Base-by-base conservation (phyloP, 805 yeast genomes). In the Ogataea minuta region DNA sequence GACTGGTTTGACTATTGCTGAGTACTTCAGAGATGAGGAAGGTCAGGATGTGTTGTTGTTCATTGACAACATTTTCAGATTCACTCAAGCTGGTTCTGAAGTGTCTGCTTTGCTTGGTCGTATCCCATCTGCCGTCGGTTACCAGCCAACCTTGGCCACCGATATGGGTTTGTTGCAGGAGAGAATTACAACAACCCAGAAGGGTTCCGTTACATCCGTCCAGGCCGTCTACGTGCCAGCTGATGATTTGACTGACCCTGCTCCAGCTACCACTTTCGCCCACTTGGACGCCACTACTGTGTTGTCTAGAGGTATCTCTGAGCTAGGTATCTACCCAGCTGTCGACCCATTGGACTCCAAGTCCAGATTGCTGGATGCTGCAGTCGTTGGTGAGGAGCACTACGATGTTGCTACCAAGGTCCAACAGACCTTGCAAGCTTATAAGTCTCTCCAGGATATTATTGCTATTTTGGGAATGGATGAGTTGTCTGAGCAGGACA, bases 391-490 rank as follows among this genome's bases (percentile, higher is more conserved):
- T 74, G 85, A 88, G 74, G 99, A 93, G 79, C 99, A 93, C 79
- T 93, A 93, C 77, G 84, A 83, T 59, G 88, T 84, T 69, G 99
- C 99, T 53, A 76, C 95, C 59, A 66, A 73, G 63, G 99, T 93
- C 59, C 99, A 93, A 80, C 93, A 90, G 78, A 93, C 99, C 61
- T 79, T 93, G 71, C 99, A 93, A 80, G 96, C 98, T 62, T 93
- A 93, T 85, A 93, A 93, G 81, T 93, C 99, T 60, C 81, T 93
- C 71, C 99, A 93, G 80, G 99, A 93, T 84, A 93, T 93, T 74
- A 93, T 93, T 83, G 99, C 99, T 73, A 93, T 93, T 81, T 85
- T 93, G 73, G 99, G 99, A 90, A 93, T 93, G 99, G 99, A 93
- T 75, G 99, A 93, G 81, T 84, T 93, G 77, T 89, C 97, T 57